phyloP scores from a whole-genome alignment of 148 eudicot genomes.

The Salicornia ramosissima region DNA sequence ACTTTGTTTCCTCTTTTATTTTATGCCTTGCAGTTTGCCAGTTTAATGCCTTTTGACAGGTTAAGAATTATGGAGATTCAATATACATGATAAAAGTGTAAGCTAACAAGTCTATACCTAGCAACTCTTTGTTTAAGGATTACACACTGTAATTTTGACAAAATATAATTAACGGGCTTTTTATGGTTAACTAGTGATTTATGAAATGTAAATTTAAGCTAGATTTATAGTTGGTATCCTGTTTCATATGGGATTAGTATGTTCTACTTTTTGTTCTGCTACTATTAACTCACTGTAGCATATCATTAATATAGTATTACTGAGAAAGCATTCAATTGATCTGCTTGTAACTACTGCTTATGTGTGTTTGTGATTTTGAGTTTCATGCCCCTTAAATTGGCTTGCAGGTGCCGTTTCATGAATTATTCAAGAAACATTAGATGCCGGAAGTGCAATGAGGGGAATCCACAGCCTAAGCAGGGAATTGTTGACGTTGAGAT shows the following conservation, averaged over 20 bases:
- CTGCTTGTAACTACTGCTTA: background rate
- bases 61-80: no score
- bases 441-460: slow-evolving; percentile 60
- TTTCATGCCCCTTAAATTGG: slow-evolving; percentile 16
- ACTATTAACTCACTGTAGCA: background rate
- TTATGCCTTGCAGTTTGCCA: no score
- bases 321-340: background rate
- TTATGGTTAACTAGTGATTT: no score
- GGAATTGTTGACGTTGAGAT: slow-evolving; percentile 13
- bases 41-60: no score
- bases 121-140: no score
- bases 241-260: background rate
- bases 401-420: slow-evolving; percentile 73
- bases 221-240: background rate
- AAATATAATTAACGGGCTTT: no score
- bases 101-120: no score
- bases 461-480: slow-evolving; percentile 50
- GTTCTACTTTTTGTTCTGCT: background rate
- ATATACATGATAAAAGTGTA: no score
- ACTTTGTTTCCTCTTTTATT: no score
- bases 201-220: background rate
- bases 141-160: no score
- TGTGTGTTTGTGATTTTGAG: background rate
- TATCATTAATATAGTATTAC: background rate
- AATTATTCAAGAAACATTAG: slow-evolving; percentile 58